These are phyloP conservation scores for Cutaneotrichosporon cavernicola DNA, from an alignment of 1,284 basidiomycete species.

Conservation along the genomic window DNA sequence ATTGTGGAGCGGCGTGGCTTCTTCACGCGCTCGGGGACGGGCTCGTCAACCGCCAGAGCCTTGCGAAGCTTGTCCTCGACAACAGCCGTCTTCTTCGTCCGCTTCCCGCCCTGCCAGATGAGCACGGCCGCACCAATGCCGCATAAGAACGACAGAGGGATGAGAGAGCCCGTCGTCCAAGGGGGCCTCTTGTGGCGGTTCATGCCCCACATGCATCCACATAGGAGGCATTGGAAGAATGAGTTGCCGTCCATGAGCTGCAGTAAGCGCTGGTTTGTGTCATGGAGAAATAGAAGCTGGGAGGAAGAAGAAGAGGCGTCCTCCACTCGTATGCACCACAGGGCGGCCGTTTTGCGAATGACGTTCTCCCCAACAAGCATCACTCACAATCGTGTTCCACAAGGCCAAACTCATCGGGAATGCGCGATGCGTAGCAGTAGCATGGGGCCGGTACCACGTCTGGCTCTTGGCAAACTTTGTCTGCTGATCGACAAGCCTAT, in stretches of 20 bases:
- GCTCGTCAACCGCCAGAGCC: slow-evolving; percentile 59
- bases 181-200: slow-evolving; percentile 55
- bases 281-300: slow-evolving; percentile 1
- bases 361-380: background rate
- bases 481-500: slow-evolving; percentile 63
- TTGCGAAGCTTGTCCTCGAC: slow-evolving; percentile 69
- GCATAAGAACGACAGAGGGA: slow-evolving; percentile 73
- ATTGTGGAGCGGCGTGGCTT: slow-evolving; percentile 21
- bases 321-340: background rate
- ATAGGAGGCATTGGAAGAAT: slow-evolving; percentile 71
- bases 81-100: slow-evolving; percentile 72
- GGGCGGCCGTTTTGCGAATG: background rate
- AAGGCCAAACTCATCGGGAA: slow-evolving; percentile 69
- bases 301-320: no score
- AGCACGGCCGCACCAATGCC: slow-evolving; percentile 75
- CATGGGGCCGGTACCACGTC: slow-evolving; percentile 85
- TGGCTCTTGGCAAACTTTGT: slow-evolving; percentile 49
- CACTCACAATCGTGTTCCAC: slow-evolving; percentile 49
- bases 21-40: slow-evolving; percentile 11
- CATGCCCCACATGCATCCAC: slow-evolving; percentile 79
- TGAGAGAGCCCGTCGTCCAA: slow-evolving; percentile 64
- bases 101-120: slow-evolving; percentile 72
- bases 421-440: slow-evolving; percentile 78
- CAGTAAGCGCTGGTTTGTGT: background rate
- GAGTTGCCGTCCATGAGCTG: slow-evolving; percentile 73